Conservation (phyloP, 2,329 filamentous ascomycete species). For the Macrophomina pseudophaseolina region DNA sequence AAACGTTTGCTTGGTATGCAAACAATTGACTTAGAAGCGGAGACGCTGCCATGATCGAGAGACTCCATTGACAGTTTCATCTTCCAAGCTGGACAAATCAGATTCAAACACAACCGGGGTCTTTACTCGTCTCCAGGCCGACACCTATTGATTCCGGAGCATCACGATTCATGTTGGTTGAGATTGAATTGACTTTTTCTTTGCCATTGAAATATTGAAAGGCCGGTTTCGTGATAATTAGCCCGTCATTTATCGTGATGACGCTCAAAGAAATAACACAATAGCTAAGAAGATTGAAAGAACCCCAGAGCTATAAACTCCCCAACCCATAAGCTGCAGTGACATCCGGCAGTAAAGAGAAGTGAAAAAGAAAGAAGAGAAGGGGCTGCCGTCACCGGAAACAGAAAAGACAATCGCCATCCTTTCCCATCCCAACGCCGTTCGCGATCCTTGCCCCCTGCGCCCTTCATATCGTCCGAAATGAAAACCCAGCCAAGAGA, state of each 20-base stretch:
- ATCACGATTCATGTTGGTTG: not conserved
- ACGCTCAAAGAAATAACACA: constrained; percentile 19
- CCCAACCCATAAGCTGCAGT: constrained; percentile 7
- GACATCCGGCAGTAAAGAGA: constrained; percentile 4
- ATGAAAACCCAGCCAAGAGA: constrained; percentile 5
- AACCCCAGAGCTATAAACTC: not conserved
- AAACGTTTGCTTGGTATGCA: not conserved
- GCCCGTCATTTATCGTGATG: constrained; percentile 24
- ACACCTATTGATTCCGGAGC: not conserved
- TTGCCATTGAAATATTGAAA: constrained; percentile 19
- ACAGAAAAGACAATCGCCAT: constrained; percentile 1
- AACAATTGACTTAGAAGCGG: not conserved
- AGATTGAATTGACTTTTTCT: not conserved
- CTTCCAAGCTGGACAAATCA: not conserved
- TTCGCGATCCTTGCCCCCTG: not conserved
- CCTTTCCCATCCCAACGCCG: constrained; percentile 12
- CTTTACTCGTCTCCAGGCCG: not conserved
- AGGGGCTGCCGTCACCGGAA: constrained; percentile 10
- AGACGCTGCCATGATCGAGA: not conserved
- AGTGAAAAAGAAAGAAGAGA: constrained; percentile 1
- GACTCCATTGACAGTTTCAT: not conserved
- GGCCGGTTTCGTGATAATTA: constrained; percentile 12
- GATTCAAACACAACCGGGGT: not conserved
- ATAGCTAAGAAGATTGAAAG: constrained; percentile 9
- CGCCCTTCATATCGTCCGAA: not conserved